Conservation (phyloP, 2,329 filamentous ascomycete species). For the Colletotrichum sublineola region DNA sequence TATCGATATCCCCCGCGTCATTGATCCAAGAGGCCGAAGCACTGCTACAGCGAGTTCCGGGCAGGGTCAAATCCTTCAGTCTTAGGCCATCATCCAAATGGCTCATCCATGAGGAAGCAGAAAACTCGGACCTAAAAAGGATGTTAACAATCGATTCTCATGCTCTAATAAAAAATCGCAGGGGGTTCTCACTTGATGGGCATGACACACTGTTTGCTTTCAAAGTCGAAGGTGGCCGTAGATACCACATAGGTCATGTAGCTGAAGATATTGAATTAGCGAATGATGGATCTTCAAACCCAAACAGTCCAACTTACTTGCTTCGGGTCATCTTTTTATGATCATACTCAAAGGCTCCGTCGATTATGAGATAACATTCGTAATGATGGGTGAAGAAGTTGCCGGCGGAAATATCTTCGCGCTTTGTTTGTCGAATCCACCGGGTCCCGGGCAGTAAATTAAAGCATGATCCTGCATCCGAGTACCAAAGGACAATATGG, state of each 20-base stretch:
- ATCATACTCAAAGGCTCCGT: conserved; percentile 9
- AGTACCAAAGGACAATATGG: conserved; percentile 8
- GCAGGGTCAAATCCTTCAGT: conserved; percentile 14
- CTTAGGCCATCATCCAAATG: background rate
- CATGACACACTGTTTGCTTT: conserved; percentile 3
- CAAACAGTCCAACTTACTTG: background rate
- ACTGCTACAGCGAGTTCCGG: conserved; percentile 25
- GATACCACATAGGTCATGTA: background rate
- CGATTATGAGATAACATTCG: conserved; percentile 1
- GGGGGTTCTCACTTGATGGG: background rate
- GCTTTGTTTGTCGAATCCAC: background rate
- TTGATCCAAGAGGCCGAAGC: conserved; percentile 5
- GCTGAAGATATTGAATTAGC: background rate
- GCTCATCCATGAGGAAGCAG: conserved; percentile 21
- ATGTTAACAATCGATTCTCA: background rate
- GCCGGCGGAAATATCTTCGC: background rate
- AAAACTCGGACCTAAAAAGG: background rate
- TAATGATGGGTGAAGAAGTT: background rate
- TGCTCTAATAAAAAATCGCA: too few species aligned
- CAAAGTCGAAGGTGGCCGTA: background rate
- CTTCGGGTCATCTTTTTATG: background rate
- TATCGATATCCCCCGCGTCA: background rate
- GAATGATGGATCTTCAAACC: background rate
- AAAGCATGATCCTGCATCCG: background rate
- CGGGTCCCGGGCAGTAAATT: conserved; percentile 10